These are phyloP conservation scores for Brettanomyces naardenensis DNA, from an alignment of 805 yeast genomes.

Conservation along the genomic window DNA sequence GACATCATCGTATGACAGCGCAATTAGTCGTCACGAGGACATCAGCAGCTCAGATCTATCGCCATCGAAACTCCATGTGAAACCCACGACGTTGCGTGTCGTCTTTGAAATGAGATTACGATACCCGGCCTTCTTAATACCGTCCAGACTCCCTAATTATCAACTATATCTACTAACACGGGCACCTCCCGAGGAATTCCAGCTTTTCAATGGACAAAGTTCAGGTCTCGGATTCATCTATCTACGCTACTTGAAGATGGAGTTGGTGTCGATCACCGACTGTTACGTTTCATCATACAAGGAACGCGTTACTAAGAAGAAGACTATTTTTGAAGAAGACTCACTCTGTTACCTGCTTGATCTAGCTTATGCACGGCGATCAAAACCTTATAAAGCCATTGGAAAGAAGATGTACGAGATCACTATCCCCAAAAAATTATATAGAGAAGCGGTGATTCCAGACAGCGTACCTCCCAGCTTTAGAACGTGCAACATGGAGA, in stretches of 20 bases:
- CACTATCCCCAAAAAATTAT: constrained; percentile 35
- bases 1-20: not conserved
- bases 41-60: not conserved
- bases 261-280: constrained; percentile 21
- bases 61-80: constrained; percentile 15
- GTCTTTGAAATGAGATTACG: constrained; percentile 42
- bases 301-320: constrained; percentile 8
- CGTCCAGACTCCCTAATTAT: constrained; percentile 27
- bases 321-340: constrained; percentile 16
- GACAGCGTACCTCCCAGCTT: constrained; percentile 46
- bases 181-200: constrained; percentile 15
- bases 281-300: constrained; percentile 20
- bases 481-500: constrained; percentile 44
- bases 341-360: constrained; percentile 28
- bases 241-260: constrained; percentile 32
- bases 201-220: constrained; percentile 31
- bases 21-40: not conserved
- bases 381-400: constrained; percentile 12
- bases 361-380: constrained; percentile 26
- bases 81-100: constrained; percentile 30
- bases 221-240: constrained; percentile 41
- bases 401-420: constrained; percentile 28
- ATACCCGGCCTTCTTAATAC: constrained; percentile 39
- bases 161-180: constrained; percentile 17
- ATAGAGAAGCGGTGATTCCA: constrained; percentile 36